Evolutionary conservation across 2,329 filamentous ascomycete genomes (phyloP), one percentile per base, ranked within the genome.

Genomic region (Fusarium xyrophilum): DNA sequence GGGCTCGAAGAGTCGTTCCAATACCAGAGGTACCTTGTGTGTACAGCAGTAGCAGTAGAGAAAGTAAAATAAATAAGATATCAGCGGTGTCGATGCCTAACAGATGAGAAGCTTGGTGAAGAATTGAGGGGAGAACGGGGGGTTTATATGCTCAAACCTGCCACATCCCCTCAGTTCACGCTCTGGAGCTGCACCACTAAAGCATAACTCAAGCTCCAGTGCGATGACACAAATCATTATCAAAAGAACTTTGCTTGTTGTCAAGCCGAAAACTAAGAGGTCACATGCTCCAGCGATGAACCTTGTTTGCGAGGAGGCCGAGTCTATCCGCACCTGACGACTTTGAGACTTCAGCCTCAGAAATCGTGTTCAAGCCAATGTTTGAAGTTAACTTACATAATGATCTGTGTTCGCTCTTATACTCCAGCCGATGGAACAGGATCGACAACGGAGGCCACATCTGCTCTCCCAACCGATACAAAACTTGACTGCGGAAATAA

Each of bases 151-250:
- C 25, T 15, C 2, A 9, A 28, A 3, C 25, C 2, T n/a, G 9
- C 9, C 13, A 44, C 19, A 27, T n/a, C 2, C 42, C 17, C 12
- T 10, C 6, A 12, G 2, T 19, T 25, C 15, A 17, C 3, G 1
- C 3, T 12, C 14, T 15, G 5, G 10, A n/a, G 13, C 9, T 28
- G 10, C 2, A 14, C 4, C 4, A 7, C 3, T 9, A 42, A 44
- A 44, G 13, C 19, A n/a, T 4, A n/a, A 28, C 9, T n/a, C 0
- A 27, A 28, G 6, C 4, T 1, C 8, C 13, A 3, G 9, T 11
- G 2, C 9, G 3, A n/a, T 4, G 19, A n/a, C 6, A 10, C 1
- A 2, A 7, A 7, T 27, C 3, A 2, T n/a, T 19, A 6, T 4
- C 7, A 19, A 13, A 14, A 6, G 38, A 14, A 17, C 1, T 11